Percentiles rank a stretch among this genome's conserved stretches.
Evolutionary conservation across 495 filamentous ascomycete genomes (phyloP).

Genomic region (Penicillium parvum): DNA sequence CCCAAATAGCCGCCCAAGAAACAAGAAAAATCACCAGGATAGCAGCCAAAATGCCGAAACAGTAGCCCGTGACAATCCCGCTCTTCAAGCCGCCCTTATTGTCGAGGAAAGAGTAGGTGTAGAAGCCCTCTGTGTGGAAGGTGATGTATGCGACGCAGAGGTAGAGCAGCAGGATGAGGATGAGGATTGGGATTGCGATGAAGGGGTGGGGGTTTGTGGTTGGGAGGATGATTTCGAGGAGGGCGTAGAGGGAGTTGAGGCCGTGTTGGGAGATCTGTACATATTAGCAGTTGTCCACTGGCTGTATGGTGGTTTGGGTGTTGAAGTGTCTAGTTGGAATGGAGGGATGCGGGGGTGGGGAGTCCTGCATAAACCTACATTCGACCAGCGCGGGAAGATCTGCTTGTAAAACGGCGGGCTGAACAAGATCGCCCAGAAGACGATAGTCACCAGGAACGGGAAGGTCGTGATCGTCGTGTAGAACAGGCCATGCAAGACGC

Average conservation of each 20-base stretch:
- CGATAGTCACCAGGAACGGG: slow-evolving; percentile 63
- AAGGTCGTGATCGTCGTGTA: slow-evolving; percentile 64
- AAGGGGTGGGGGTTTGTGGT: slow-evolving; percentile 51
- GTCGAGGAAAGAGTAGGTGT: slow-evolving; percentile 72
- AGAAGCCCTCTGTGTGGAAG: slow-evolving; percentile 62
- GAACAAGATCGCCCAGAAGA: slow-evolving; percentile 49
- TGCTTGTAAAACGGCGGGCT: slow-evolving; percentile 46
- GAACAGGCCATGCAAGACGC: slow-evolving; percentile 60
- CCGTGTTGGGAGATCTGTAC: slow-evolving; percentile 66
- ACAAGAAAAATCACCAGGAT: slow-evolving; percentile 61
- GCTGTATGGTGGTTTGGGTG: too few species aligned
- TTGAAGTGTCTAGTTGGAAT: background rate
- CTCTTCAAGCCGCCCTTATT: slow-evolving; percentile 43
- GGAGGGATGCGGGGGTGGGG: slow-evolving; percentile 1
- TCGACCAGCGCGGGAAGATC: slow-evolving; percentile 57
- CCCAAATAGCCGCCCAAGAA: slow-evolving; percentile 48
- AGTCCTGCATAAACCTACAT: slow-evolving; percentile 38
- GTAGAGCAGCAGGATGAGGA: slow-evolving; percentile 60
- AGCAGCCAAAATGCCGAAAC: slow-evolving; percentile 56
- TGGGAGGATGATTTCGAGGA: slow-evolving; percentile 67
- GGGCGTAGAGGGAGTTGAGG: slow-evolving; percentile 65
- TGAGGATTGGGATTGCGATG: slow-evolving; percentile 32
- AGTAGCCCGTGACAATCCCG: slow-evolving; percentile 42
- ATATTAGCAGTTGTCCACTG: too few species aligned
- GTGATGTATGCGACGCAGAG: slow-evolving; percentile 72